Evolutionary conservation across 1,284 basidiomycete genomes (phyloP).

Genomic region (Melampsora americana): DNA sequence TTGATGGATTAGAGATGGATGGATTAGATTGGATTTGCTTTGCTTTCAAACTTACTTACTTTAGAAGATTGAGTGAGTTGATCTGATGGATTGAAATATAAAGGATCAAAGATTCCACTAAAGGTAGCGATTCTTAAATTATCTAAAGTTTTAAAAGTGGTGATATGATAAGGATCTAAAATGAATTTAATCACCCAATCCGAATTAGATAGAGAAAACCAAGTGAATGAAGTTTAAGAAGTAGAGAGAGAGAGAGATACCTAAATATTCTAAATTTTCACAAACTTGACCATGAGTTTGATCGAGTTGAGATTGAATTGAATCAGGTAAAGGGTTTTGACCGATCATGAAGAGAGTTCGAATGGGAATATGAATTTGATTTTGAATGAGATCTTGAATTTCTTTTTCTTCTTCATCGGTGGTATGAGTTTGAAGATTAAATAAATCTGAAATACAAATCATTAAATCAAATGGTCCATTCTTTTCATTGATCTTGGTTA

Average conservation of each 20-base stretch:
- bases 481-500: slow-evolving; percentile 80
- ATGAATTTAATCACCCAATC: neutral
- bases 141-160: slow-evolving; percentile 29
- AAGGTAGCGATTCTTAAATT: slow-evolving; percentile 36
- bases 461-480: slow-evolving; percentile 90
- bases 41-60: too few species aligned
- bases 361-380: slow-evolving; percentile 57
- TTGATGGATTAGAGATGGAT: too few species aligned
- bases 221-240: too few species aligned
- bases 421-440: slow-evolving; percentile 62
- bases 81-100: neutral
- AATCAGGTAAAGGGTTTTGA: neutral
- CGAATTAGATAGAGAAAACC: too few species aligned
- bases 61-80: neutral
- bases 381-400: slow-evolving; percentile 63
- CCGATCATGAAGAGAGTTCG: slow-evolving; percentile 45
- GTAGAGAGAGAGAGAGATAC: too few species aligned
- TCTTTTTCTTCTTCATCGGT: slow-evolving; percentile 60
- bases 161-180: slow-evolving; percentile 35
- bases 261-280: slow-evolving; percentile 37
- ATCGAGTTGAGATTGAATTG: neutral
- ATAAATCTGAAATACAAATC: slow-evolving; percentile 85
- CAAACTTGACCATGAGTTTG: slow-evolving; percentile 21
- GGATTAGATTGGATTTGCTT: neutral
- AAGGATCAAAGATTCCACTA: slow-evolving; percentile 32